Percentiles rank a stretch among this genome's conserved stretches.
Conservation (phyloP, 176 grass and related monocot genomes). For the Cenchrus americanus region DNA sequence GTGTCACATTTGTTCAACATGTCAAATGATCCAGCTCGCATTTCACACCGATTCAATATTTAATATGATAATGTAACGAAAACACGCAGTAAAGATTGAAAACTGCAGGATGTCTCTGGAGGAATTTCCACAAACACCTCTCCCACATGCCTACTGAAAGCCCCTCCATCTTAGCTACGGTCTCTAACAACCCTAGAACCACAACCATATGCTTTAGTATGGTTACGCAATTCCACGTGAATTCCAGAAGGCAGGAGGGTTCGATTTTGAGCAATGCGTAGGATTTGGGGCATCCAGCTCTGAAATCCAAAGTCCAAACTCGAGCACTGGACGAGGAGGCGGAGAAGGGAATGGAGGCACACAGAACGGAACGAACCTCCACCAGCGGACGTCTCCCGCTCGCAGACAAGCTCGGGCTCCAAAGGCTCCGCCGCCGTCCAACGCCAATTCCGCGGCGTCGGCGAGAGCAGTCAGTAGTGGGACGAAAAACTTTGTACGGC, state of each 20-base stretch:
- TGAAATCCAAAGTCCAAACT: not conserved
- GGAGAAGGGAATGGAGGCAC: not conserved
- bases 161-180: not conserved
- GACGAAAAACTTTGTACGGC: not conserved
- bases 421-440: not conserved
- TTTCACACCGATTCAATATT: too few species aligned
- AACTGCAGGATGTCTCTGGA: not conserved
- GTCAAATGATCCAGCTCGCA: too few species aligned
- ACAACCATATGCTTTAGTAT: not conserved
- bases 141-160: not conserved
- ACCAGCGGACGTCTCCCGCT: not conserved
- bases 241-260: not conserved
- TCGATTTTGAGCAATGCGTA: not conserved
- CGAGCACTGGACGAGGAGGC: not conserved
- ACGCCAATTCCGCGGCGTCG: not conserved
- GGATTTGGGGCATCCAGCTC: not conserved
- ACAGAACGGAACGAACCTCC: not conserved
- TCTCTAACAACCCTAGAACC: not conserved
- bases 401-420: not conserved
- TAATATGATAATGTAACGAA: too few species aligned
- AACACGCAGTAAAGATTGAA: not conserved
- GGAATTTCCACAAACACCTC: too few species aligned
- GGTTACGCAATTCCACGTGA: not conserved
- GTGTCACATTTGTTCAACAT: too few species aligned
- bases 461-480: not conserved